Percentiles rank a stretch among this genome's conserved stretches.
phyloP scores from a whole-genome alignment of 2,329 filamentous ascomycete genomes.

The Aspergillus terreus region DNA sequence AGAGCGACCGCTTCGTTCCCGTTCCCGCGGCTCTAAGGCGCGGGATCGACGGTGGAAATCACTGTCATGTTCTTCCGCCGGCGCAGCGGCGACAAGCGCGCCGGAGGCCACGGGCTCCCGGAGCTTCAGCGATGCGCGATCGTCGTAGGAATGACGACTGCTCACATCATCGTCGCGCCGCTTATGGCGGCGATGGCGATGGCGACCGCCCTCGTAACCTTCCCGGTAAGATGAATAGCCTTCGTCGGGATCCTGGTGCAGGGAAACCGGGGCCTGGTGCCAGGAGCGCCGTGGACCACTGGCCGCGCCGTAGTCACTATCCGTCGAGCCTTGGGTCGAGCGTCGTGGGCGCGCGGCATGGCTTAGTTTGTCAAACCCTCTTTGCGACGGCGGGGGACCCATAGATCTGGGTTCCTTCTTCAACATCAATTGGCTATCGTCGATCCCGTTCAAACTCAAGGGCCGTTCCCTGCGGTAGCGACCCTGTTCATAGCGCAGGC shows the following conservation, averaged over 20 bases:
- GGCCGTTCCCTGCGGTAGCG: conserved; percentile 30
- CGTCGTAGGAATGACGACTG: conserved; percentile 17
- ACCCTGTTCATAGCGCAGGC: conserved; percentile 27
- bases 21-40: conserved; percentile 7
- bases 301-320: conserved; percentile 36
- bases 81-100: conserved; percentile 14
- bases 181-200: conserved; percentile 33
- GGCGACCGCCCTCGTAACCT: conserved; percentile 42
- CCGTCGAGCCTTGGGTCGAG: conserved; percentile 17
- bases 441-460: conserved; percentile 37
- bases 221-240: conserved; percentile 41
- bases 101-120: conserved; percentile 6
- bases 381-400: conserved; percentile 36
- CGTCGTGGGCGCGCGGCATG: conserved; percentile 23
- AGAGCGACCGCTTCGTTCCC: conserved; percentile 20
- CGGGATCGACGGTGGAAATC: conserved; percentile 23
- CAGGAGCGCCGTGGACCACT: conserved; percentile 32
- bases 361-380: conserved; percentile 37
- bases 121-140: conserved; percentile 11
- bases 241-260: conserved; percentile 48
- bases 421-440: conserved; percentile 26
- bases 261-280: conserved; percentile 41
- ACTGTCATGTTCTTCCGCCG: conserved; percentile 30
- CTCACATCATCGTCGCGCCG: conserved; percentile 19
- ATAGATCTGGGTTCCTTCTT: conserved; percentile 26